Evolutionary conservation across 1,284 basidiomycete genomes (phyloP).

Genomic region (Ustilago shanxiensis): DNA sequence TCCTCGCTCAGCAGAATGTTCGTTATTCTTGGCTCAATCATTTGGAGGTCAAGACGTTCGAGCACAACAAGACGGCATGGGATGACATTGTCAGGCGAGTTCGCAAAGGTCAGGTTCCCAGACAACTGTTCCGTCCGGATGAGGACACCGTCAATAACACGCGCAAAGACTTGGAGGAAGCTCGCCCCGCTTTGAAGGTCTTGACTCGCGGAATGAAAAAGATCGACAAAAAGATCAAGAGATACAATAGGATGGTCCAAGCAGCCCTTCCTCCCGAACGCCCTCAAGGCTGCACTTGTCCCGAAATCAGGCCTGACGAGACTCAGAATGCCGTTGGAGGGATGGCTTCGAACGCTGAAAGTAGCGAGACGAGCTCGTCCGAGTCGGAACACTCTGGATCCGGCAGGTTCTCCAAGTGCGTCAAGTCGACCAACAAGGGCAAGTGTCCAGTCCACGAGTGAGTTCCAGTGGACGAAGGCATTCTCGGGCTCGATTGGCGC

Average conservation of each 20-base stretch:
- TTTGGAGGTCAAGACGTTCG: slow-evolving; percentile 25
- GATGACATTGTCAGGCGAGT: slow-evolving; percentile 4
- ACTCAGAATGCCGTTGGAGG: neutral
- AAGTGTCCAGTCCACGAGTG: neutral
- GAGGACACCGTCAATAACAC: too few species aligned
- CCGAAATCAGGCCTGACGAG: slow-evolving; percentile 7
- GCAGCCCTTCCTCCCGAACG: neutral
- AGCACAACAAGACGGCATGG: slow-evolving; percentile 14
- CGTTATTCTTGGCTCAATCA: slow-evolving; percentile 33
- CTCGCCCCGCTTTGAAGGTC: neutral
- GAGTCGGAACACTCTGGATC: slow-evolving; percentile 4
- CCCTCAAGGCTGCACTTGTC: neutral
- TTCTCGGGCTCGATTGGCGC: too few species aligned
- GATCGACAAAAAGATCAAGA: slow-evolving; percentile 16
- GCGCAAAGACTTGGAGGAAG: neutral
- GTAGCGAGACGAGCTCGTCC: neutral
- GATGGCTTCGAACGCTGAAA: too few species aligned
- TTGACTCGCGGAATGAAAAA: slow-evolving; percentile 10
- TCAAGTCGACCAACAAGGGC: neutral
- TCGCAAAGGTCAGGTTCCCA: neutral
- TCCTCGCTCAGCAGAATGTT: slow-evolving; percentile 16
- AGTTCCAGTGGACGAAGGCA: too few species aligned
- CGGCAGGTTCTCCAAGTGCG: slow-evolving; percentile 4
- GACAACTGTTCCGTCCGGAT: too few species aligned
- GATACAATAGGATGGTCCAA: slow-evolving; percentile 18